phyloP scores from a whole-genome alignment of 345 rosid species.

The Citrus glauca region DNA sequence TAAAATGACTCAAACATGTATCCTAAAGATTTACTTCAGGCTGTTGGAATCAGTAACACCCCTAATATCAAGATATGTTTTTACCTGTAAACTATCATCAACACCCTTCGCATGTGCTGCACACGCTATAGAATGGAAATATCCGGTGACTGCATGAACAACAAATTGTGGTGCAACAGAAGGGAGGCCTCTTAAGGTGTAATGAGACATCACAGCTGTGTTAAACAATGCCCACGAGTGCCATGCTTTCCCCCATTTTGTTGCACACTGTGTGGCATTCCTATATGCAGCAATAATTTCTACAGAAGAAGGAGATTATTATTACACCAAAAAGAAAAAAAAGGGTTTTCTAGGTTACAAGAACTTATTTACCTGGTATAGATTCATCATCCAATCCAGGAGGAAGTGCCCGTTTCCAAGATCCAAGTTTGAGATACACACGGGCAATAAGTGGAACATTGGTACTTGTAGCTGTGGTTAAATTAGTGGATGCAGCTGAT shows the following conservation, averaged over 20 bases:
- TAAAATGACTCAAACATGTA: not conserved
- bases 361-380: slow-evolving; percentile 55
- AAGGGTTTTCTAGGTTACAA: not conserved
- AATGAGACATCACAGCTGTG: slow-evolving; percentile 97
- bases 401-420: slow-evolving; percentile 88
- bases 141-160: slow-evolving; percentile 94
- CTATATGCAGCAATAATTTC: slow-evolving; percentile 73
- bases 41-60: slow-evolving; percentile 3
- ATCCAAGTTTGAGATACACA: slow-evolving; percentile 78
- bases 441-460: slow-evolving; percentile 80
- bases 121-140: slow-evolving; percentile 94
- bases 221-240: slow-evolving; percentile 96
- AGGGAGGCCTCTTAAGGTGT: slow-evolving; percentile 60
- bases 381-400: slow-evolving; percentile 89
- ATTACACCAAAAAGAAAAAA: too few species aligned
- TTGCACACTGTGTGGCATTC: slow-evolving; percentile 73
- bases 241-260: slow-evolving; percentile 97
- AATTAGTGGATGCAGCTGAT: slow-evolving; percentile 41
- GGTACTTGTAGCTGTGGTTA: slow-evolving; percentile 40
- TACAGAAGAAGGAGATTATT: slow-evolving; percentile 15
- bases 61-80: not conserved
- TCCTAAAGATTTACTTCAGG: not conserved
- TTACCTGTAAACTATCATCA: slow-evolving; percentile 98
- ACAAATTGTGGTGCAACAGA: slow-evolving; percentile 66
- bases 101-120: slow-evolving; percentile 95